A percentile compares a stretch with the other conserved stretches of the same genome.
phyloP scores from a whole-genome alignment of 768 basidiomycete species.

The Filobasidium floriforme region DNA sequence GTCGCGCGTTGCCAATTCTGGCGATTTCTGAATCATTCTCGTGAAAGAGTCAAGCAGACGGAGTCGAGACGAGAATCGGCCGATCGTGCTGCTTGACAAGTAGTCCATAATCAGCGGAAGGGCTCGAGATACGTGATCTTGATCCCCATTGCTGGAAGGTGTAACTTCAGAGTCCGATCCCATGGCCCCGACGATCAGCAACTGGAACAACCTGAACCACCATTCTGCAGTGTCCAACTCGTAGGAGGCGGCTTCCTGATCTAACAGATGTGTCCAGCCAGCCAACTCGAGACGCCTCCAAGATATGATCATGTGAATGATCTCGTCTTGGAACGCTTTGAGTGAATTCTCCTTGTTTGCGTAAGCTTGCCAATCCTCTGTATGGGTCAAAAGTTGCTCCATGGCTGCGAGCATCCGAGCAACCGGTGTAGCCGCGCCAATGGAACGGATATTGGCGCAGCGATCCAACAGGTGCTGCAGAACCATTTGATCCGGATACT shows the following conservation, averaged over 20 bases:
- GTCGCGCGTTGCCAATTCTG: slow-evolving; percentile 39
- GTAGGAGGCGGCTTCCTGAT: slow-evolving; percentile 55
- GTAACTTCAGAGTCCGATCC: slow-evolving; percentile 44
- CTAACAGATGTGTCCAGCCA: slow-evolving; percentile 74
- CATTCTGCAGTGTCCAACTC: slow-evolving; percentile 56
- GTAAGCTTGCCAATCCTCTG: slow-evolving; percentile 93
- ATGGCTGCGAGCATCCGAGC: slow-evolving; percentile 73
- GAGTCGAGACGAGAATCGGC: slow-evolving; percentile 68
- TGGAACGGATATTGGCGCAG: slow-evolving; percentile 58
- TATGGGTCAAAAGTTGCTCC: slow-evolving; percentile 76
- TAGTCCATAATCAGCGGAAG: slow-evolving; percentile 75
- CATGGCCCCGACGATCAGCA: slow-evolving; percentile 57
- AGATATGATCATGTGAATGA: slow-evolving; percentile 68
- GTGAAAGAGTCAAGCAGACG: slow-evolving; percentile 62
- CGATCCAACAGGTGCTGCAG: slow-evolving; percentile 71
- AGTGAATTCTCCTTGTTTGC: slow-evolving; percentile 86
- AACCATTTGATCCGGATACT: slow-evolving; percentile 98
- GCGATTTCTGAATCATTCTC: slow-evolving; percentile 40
- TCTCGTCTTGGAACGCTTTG: slow-evolving; percentile 56
- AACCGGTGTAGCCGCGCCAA: slow-evolving; percentile 62
- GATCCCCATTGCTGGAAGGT: slow-evolving; percentile 28
- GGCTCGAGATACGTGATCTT: slow-evolving; percentile 57
- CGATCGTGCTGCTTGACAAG: slow-evolving; percentile 65
- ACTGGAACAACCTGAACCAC: slow-evolving; percentile 88
- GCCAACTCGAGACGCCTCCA: slow-evolving; percentile 86